These are phyloP conservation scores for Solanum tarijense DNA, from an alignment of 257 asterid genomes.

Conservation along the genomic window DNA sequence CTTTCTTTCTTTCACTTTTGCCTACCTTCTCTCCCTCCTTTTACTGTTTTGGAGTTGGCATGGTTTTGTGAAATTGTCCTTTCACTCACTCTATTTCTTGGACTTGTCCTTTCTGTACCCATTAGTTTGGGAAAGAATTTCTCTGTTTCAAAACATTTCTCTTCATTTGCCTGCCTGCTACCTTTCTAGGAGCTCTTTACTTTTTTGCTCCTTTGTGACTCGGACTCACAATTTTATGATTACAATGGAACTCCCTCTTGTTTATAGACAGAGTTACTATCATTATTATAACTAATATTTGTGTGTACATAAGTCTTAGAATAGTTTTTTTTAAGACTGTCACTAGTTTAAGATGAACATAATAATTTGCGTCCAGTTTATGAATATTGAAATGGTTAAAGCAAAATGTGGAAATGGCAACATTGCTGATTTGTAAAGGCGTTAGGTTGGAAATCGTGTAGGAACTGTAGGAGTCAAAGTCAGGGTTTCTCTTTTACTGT, in stretches of 20 bases:
- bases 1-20: conserved; percentile 1
- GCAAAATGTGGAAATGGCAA: background rate
- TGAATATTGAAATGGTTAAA: background rate
- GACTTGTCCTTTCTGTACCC: background rate
- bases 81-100: background rate
- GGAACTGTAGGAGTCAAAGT: conserved; percentile 10
- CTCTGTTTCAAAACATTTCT: background rate
- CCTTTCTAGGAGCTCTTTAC: background rate
- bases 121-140: background rate
- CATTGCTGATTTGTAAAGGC: background rate
- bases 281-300: background rate
- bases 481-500: conserved; percentile 6
- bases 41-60: conserved; percentile 3
- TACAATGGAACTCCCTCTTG: background rate
- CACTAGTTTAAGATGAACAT: too few species aligned
- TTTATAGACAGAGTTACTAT: background rate
- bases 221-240: background rate
- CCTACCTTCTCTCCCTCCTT: conserved; percentile 4
- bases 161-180: background rate
- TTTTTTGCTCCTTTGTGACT: too few species aligned
- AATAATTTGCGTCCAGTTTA: too few species aligned
- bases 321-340: background rate
- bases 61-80: background rate
- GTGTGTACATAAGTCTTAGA: too few species aligned
- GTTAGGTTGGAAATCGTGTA: background rate